Conservation (phyloP, 2,329 filamentous ascomycete genomes). For the Fusarium robinianum region DNA sequence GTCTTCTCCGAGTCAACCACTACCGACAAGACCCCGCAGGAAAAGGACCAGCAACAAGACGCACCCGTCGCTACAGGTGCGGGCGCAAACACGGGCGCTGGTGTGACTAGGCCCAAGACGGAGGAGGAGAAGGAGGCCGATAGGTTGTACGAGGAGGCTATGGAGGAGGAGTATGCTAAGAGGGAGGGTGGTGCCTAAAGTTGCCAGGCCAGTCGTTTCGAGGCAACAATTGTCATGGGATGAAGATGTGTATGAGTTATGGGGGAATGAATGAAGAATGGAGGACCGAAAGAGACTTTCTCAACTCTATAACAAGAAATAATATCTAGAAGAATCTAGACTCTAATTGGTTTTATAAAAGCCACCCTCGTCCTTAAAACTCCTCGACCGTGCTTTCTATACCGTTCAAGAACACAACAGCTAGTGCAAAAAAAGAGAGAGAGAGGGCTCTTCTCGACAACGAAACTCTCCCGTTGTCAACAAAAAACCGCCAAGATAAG, state of each 20-base stretch:
- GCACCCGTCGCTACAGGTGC: constrained; percentile 44
- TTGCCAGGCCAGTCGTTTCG: no score
- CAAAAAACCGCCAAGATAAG: no score
- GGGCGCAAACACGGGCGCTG: constrained; percentile 55
- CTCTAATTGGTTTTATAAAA: no score
- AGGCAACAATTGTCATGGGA: no score
- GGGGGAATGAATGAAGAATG: not conserved
- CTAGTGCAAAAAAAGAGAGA: no score
- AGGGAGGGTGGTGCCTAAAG: constrained; percentile 55
- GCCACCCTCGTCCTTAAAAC: no score
- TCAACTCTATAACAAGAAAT: not conserved
- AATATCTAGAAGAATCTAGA: no score
- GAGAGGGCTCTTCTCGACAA: no score
- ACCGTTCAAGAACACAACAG: no score
- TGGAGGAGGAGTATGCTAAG: constrained; percentile 62
- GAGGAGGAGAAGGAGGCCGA: constrained; percentile 56
- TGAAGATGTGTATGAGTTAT: constrained; percentile 10
- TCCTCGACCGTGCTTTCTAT: no score
- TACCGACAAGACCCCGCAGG: constrained; percentile 13
- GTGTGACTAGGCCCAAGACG: constrained; percentile 52
- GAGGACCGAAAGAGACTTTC: no score
- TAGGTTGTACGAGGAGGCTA: constrained; percentile 54
- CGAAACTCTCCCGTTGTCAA: no score
- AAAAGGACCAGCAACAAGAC: constrained; percentile 14
- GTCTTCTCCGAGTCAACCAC: constrained; percentile 22